Evolutionary conservation across 2,329 filamentous ascomycete species (phyloP).

Genomic region (Karstenula rhodostoma): DNA sequence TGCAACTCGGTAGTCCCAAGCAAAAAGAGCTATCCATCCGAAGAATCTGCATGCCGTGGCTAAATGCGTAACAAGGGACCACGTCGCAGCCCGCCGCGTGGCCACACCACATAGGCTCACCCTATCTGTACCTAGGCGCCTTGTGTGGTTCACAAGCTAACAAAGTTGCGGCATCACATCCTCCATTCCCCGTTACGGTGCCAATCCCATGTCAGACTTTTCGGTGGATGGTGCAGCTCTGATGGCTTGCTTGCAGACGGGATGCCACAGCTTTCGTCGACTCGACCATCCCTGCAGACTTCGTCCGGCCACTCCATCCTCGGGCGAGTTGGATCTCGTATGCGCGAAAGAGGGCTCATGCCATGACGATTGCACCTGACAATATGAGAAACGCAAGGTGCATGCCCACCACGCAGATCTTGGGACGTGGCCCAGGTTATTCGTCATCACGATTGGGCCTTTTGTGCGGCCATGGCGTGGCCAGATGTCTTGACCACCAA

Average conservation of each 20-base stretch:
- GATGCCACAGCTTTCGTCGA: not conserved
- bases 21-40: not conserved
- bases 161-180: not conserved
- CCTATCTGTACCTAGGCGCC: not conserved
- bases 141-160: not conserved
- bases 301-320: not conserved
- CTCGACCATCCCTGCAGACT: not conserved
- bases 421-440: not conserved
- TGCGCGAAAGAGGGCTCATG: not conserved
- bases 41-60: not conserved
- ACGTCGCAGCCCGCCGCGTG: not conserved
- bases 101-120: not conserved
- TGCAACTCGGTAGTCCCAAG: not conserved
- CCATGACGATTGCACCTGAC: not conserved
- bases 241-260: not conserved
- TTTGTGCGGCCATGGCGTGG: not conserved
- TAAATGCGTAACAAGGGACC: not conserved
- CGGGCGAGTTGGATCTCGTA: not conserved
- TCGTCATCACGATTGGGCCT: not conserved
- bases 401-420: too few relatives aligned
- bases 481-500: not conserved
- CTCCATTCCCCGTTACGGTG: too few relatives aligned
- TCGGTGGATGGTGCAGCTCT: not conserved
- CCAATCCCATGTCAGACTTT: not conserved
- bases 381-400: not conserved